phyloP scores from a whole-genome alignment of 768 basidiomycete genomes.

The Lentinula sp. region DNA sequence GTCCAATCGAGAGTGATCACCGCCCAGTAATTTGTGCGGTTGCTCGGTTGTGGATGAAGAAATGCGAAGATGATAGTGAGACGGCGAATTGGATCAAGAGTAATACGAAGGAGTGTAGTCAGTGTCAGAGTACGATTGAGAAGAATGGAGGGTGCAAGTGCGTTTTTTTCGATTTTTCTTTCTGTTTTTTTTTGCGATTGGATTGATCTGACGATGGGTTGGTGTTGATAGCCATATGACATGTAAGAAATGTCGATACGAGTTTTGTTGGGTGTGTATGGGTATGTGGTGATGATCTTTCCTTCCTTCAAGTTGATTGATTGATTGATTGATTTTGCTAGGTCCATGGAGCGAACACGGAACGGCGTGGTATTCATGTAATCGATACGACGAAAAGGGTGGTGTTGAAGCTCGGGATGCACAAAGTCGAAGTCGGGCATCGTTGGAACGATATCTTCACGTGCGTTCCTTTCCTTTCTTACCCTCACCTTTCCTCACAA shows the following conservation, averaged over 20 bases:
- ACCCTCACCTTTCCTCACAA: neutral
- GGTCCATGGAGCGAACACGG: slow-evolving; percentile 97
- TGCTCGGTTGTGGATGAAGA: slow-evolving; percentile 92
- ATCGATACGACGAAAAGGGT: slow-evolving; percentile 91
- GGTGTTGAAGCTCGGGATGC: slow-evolving; percentile 87
- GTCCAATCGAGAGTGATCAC: slow-evolving; percentile 82
- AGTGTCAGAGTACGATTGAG: slow-evolving; percentile 97
- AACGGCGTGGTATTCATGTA: slow-evolving; percentile 97
- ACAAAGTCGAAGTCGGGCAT: slow-evolving; percentile 85
- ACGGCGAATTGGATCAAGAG: slow-evolving; percentile 99
- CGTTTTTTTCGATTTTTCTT: slow-evolving; percentile 25
- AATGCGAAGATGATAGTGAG: slow-evolving; percentile 96
- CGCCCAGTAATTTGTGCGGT: slow-evolving; percentile 86
- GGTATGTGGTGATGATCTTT: slow-evolving; percentile 34
- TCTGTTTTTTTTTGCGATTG: neutral
- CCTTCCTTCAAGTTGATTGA: slow-evolving; percentile 7
- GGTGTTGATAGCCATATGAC: slow-evolving; percentile 84
- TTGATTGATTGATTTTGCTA: slow-evolving; percentile 27
- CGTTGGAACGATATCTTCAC: slow-evolving; percentile 92
- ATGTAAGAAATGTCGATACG: slow-evolving; percentile 98
- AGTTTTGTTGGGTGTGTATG: slow-evolving; percentile 99
- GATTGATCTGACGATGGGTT: neutral
- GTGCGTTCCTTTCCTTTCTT: slow-evolving; percentile 38
- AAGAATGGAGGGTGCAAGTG: slow-evolving; percentile 99
- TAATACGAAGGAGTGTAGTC: slow-evolving; percentile 96